Evolutionary conservation across 441 rosid genomes (phyloP).

Genomic region (Jatropha podagrica): DNA sequence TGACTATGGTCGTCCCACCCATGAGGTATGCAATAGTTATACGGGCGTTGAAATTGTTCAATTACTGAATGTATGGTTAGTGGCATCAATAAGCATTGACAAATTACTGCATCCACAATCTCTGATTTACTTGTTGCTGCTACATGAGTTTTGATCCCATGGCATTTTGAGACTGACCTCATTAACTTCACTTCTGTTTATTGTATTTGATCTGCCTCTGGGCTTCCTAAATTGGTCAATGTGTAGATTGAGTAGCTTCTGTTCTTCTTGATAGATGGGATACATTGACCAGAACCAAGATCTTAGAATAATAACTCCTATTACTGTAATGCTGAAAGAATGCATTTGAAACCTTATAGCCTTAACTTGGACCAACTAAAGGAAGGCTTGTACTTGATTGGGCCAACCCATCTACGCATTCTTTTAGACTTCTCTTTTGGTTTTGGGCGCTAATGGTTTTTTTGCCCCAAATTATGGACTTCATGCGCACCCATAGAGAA

Average conservation of each 20-base stretch:
- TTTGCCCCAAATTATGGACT: no score
- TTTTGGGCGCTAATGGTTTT: no score
- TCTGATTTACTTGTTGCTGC: not conserved
- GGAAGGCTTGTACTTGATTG: not conserved
- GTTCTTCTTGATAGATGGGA: not conserved
- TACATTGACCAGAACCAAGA: not conserved
- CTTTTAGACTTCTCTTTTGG: no score
- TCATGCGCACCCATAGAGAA: no score
- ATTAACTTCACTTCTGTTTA: not conserved
- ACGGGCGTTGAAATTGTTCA: constrained; percentile 7
- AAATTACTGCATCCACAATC: not conserved
- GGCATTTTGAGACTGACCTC: not conserved
- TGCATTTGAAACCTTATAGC: not conserved
- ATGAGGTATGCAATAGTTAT: constrained; percentile 48
- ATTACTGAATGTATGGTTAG: not conserved
- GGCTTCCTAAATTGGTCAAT: not conserved
- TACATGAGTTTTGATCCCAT: no score
- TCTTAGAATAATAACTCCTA: not conserved
- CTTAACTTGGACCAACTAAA: not conserved
- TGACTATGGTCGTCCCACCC: constrained; percentile 81
- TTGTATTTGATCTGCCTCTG: not conserved
- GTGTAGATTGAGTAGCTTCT: not conserved
- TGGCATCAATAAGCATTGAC: not conserved
- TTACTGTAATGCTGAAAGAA: not conserved
- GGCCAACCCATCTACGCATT: not conserved